Evolutionary conservation across 495 filamentous ascomycete species (phyloP), one percentile per base, ranked within the genome.

Genomic region (Staphylotrichum longicolle): DNA sequence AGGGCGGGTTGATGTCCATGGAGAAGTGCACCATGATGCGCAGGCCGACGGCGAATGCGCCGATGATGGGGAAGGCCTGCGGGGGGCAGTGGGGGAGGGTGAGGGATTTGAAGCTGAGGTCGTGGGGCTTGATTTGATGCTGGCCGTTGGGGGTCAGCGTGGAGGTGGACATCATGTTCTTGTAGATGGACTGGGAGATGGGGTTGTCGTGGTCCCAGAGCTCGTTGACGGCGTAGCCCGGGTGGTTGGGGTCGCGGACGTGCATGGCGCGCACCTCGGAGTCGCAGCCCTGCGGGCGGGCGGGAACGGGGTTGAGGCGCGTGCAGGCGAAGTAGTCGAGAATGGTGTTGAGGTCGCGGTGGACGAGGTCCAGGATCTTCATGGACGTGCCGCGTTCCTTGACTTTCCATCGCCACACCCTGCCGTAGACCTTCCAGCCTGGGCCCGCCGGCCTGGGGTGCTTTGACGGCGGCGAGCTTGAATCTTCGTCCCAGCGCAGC

Each of bases 1-100:
- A 59, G 11, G 57, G 57, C 39, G 57, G 57, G 47, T 59, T 59
- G 46, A 59, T 34, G 27, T 59, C 47, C 46, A 52, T 52, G 20
- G 11, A 9, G 40, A 44, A 44, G 37, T 44, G 20, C 37, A 44
- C 32, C 33, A 33, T 2, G 45, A 45, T 51, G 8, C 20, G 57
- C 0, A 59, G 37, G 47, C 57, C 57, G 37, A 59, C 57, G 39
- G 57, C 57, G 14, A 59, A 51, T 37, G 57, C 57, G 9, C 47
- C 57, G 7, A 39, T 20, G 20, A 59, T 34, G 20, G 48, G 47
- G 27, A 11, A 15, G 49, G 15, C 3, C 14, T 9, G 7, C 10
- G 0, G 3, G 5, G 45, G 32, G 12, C 7, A 27, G 2, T 12
- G 0, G 3, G 39, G 48, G 33, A 39, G 15, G 3, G 12, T 15